Percentiles rank a stretch among this genome's conserved stretches.
phyloP scores from a whole-genome alignment of 768 basidiomycete species.

The Macrolepiota albuminosa region DNA sequence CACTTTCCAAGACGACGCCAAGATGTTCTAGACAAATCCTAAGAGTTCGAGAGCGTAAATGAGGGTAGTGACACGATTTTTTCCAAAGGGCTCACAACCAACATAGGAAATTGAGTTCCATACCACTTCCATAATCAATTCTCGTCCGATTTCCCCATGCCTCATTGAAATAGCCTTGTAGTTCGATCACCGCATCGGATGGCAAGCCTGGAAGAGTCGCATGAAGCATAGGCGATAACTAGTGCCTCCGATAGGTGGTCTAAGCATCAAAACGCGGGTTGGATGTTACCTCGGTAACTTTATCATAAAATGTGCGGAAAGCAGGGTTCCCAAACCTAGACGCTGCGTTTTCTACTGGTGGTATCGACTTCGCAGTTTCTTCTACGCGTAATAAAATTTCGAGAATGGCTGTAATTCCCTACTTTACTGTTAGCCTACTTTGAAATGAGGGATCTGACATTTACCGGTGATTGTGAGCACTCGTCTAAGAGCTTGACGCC shows the following conservation, averaged over 20 bases:
- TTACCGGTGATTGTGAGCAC: conserved; percentile 54
- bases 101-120: conserved; percentile 97
- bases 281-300: conserved; percentile 55
- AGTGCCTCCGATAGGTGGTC: conserved; percentile 2
- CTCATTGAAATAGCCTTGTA: conserved; percentile 78
- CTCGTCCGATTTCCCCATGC: conserved; percentile 89
- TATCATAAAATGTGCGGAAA: conserved; percentile 88
- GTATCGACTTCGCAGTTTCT: conserved; percentile 59
- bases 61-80: background rate
- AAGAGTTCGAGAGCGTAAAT: conserved; percentile 1
- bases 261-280: background rate
- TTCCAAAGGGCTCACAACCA: conserved; percentile 68
- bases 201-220: conserved; percentile 52
- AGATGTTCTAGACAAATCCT: conserved; percentile 81
- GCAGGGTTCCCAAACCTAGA: conserved; percentile 98
- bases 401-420: conserved; percentile 66
- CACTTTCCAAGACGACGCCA: conserved; percentile 54
- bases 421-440: conserved; percentile 9
- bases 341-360: conserved; percentile 83
- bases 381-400: conserved; percentile 64
- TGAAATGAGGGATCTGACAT: conserved; percentile 20
- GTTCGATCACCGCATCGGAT: conserved; percentile 54
- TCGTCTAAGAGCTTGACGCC: conserved; percentile 72
- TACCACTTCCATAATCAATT: conserved; percentile 99
- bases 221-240: conserved; percentile 60